Evolutionary conservation across 257 asterid species (phyloP).

Genomic region (Solanum chaucha): DNA sequence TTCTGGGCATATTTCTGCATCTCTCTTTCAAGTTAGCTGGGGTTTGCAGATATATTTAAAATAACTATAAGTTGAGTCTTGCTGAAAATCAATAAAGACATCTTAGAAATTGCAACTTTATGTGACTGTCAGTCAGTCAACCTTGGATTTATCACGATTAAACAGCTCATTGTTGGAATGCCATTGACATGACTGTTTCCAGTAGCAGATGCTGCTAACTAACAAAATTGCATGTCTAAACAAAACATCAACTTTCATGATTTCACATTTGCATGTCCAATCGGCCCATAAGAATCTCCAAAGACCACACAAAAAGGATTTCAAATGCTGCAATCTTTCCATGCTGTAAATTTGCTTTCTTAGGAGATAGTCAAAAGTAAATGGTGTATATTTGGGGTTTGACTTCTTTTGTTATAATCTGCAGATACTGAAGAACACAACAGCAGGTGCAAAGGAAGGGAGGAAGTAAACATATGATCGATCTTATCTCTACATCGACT

Average conservation of each 20-base stretch:
- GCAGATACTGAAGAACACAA: constrained; percentile 55
- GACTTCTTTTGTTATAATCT: not conserved
- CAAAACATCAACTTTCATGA: not conserved
- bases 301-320: not conserved
- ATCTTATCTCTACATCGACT: not conserved
- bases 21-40: not conserved
- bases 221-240: not conserved
- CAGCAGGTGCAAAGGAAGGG: constrained; percentile 38
- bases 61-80: not conserved
- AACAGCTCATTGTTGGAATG: not conserved
- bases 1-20: not conserved
- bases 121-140: not conserved
- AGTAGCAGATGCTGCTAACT: not conserved
- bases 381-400: not conserved
- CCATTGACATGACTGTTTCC: not conserved
- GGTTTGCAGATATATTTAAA: not conserved
- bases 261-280: not conserved
- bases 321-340: not conserved
- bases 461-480: constrained; percentile 16
- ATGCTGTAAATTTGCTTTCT: not conserved
- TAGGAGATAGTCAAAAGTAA: not conserved
- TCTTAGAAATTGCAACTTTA: not conserved
- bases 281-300: not conserved
- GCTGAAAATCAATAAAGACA: not conserved
- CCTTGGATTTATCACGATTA: not conserved